Conservation (phyloP, 192 early-diverging fungal species). For the Chytriomyces sp. region DNA sequence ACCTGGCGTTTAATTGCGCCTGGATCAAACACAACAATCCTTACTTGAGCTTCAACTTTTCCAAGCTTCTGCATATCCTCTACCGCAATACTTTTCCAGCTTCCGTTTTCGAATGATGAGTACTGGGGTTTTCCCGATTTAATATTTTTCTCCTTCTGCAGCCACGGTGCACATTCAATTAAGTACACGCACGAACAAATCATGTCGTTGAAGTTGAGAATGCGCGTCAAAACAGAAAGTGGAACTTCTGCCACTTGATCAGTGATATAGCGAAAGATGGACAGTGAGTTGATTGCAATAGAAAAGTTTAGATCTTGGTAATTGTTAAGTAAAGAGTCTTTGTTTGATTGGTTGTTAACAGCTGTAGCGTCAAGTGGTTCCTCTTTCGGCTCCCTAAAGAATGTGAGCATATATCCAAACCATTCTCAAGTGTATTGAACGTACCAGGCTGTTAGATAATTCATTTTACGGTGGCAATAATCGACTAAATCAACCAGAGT, state of each 20-base stretch:
- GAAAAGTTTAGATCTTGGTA: slow-evolving; percentile 40
- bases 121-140: slow-evolving; percentile 21
- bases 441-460: slow-evolving; percentile 38
- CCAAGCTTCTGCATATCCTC: slow-evolving; percentile 41
- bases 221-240: slow-evolving; percentile 35
- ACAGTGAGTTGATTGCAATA: slow-evolving; percentile 40
- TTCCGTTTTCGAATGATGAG: slow-evolving; percentile 38
- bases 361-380: not conserved
- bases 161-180: slow-evolving; percentile 47
- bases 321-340: slow-evolving; percentile 14
- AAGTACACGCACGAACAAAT: slow-evolving; percentile 34
- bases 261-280: slow-evolving; percentile 49
- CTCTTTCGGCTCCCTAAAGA: too few relatives aligned
- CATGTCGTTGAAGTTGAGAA: slow-evolving; percentile 45
- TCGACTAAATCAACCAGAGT: slow-evolving; percentile 49
- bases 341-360: not conserved
- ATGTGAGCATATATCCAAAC: too few relatives aligned
- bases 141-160: too few relatives aligned
- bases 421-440: not conserved
- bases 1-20: not conserved
- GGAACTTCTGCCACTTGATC: slow-evolving; percentile 38
- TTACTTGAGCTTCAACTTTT: slow-evolving; percentile 53
- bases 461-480: slow-evolving; percentile 45
- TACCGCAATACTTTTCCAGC: slow-evolving; percentile 40
- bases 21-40: not conserved